These are phyloP conservation scores for Candida andamanensis DNA, from an alignment of 805 yeast species.

Conservation along the genomic window DNA sequence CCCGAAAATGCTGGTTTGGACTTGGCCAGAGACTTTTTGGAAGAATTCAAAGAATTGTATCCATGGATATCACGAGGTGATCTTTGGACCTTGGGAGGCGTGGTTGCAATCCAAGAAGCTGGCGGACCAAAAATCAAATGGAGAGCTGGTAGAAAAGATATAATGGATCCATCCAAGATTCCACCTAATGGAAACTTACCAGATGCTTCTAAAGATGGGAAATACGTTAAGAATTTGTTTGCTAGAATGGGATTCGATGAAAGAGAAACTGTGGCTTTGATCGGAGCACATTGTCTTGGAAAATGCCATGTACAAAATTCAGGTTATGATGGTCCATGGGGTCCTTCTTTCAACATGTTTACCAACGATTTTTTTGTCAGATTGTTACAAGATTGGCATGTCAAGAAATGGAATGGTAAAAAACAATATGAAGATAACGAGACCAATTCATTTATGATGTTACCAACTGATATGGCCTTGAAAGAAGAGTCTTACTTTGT, in stretches of 20 bases:
- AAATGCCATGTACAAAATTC: conserved; percentile 32
- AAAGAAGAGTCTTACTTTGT: conserved; percentile 42
- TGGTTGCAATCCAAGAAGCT: conserved; percentile 69
- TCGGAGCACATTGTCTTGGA: conserved; percentile 42
- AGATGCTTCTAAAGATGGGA: conserved; percentile 59
- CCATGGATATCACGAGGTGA: conserved; percentile 79
- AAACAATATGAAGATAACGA: conserved; percentile 39
- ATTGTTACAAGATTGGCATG: conserved; percentile 51
- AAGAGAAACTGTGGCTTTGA: conserved; percentile 36
- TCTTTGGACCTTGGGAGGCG: conserved; percentile 75
- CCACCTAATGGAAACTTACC: conserved; percentile 74
- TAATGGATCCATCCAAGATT: conserved; percentile 40
- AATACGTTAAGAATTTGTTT: conserved; percentile 62
- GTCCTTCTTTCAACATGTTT: conserved; percentile 34
- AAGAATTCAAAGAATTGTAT: conserved; percentile 50
- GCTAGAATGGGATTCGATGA: conserved; percentile 46
- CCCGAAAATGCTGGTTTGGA: conserved; percentile 59
- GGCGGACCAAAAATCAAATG: conserved; percentile 76
- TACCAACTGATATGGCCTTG: conserved; percentile 54
- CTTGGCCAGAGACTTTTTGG: conserved; percentile 51
- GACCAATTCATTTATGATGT: conserved; percentile 45
- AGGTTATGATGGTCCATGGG: conserved; percentile 45
- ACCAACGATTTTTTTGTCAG: conserved; percentile 36
- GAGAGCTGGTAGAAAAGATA: conserved; percentile 78
- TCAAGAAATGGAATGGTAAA: conserved; percentile 36